Evolutionary conservation across 306 rosid species (phyloP).

Genomic region (Vigna reflexopilosa): DNA sequence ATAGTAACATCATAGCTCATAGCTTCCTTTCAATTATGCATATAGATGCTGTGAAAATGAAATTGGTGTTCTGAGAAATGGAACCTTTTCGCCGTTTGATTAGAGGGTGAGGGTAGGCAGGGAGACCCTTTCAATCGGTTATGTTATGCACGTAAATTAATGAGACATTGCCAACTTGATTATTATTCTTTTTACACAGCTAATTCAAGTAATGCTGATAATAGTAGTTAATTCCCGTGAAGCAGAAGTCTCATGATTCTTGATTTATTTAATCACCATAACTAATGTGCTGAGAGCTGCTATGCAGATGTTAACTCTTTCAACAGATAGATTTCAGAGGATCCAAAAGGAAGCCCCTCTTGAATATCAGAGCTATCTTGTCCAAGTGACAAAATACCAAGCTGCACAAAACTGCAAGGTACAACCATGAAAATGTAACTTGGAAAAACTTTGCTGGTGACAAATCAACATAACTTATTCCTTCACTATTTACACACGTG

Average conservation of each 20-base stretch:
- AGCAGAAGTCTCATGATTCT: background rate
- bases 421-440: background rate
- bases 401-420: conserved; percentile 94
- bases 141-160: background rate
- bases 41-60: background rate
- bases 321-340: conserved; percentile 83
- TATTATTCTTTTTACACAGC: background rate
- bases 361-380: conserved; percentile 81
- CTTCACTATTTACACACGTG: background rate
- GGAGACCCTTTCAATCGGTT: conserved; percentile 8
- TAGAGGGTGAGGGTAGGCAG: background rate
- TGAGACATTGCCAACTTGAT: background rate
- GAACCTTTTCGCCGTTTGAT: background rate
- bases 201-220: background rate
- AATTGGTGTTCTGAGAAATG: background rate
- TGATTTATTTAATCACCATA: background rate
- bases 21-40: too few species aligned
- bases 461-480: too few species aligned
- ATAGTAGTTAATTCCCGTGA: background rate
- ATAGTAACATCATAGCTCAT: too few species aligned
- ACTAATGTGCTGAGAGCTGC: conserved; percentile 9
- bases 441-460: too few species aligned
- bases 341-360: conserved; percentile 88
- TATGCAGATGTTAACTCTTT: conserved; percentile 87
- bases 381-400: conserved; percentile 92